phyloP scores from a whole-genome alignment of 257 asterid genomes.

The Striga asiatica region DNA sequence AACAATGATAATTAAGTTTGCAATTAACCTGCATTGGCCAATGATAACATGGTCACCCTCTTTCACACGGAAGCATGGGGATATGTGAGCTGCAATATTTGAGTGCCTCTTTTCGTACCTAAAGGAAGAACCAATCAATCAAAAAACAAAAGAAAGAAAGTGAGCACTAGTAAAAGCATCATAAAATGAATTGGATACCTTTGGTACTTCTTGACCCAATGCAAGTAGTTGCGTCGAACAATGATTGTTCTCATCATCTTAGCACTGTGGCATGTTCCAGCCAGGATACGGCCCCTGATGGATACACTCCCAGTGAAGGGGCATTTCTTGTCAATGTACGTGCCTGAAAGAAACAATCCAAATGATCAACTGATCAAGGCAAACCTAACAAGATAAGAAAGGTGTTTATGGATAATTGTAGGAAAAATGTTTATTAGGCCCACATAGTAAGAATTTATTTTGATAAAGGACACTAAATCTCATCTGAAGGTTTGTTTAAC shows the following conservation, averaged over 20 bases:
- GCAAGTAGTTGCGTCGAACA: slow-evolving; percentile 46
- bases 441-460: no score
- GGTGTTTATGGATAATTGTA: no score
- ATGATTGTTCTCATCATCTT: slow-evolving; percentile 54
- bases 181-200: slow-evolving; percentile 16
- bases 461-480: no score
- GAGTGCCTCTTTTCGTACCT: slow-evolving; percentile 62
- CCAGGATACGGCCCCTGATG: slow-evolving; percentile 54
- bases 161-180: neutral
- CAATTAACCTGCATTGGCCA: slow-evolving; percentile 54
- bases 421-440: no score
- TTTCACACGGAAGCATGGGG: slow-evolving; percentile 56
- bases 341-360: slow-evolving; percentile 6
- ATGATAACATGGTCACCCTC: slow-evolving; percentile 54
- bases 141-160: neutral
- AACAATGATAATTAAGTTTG: neutral
- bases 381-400: no score
- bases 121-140: neutral
- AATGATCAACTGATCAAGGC: neutral
- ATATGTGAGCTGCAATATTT: slow-evolving; percentile 51
- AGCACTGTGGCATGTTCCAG: slow-evolving; percentile 68
- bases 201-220: slow-evolving; percentile 56
- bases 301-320: slow-evolving; percentile 55
- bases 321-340: slow-evolving; percentile 43
- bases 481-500: no score